Evolutionary conservation across 768 basidiomycete genomes (phyloP).

Genomic region (Tylopilus subfusipes): DNA sequence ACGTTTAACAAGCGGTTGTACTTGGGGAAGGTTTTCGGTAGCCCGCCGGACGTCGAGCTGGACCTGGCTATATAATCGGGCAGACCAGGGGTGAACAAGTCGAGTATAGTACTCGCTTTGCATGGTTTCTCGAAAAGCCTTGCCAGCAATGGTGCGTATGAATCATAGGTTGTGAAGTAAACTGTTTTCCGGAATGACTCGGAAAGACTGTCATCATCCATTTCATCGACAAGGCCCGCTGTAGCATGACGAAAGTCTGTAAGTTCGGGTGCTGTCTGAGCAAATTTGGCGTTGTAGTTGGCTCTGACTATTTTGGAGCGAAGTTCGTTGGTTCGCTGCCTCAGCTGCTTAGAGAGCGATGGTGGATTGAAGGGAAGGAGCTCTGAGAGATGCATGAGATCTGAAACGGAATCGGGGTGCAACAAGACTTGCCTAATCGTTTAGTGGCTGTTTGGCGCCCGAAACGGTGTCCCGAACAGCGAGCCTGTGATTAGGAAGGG

Average conservation of each 20-base stretch:
- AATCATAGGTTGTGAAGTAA: conserved; percentile 11
- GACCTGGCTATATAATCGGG: conserved; percentile 19
- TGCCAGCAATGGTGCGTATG: conserved; percentile 14
- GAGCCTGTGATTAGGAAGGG: neutral
- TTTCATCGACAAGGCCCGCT: neutral
- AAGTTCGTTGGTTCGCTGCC: neutral
- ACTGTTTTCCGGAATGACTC: conserved; percentile 12
- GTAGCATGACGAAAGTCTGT: neutral
- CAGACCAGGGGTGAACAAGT: conserved; percentile 17
- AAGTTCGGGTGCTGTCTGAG: conserved; percentile 5
- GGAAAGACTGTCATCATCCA: neutral
- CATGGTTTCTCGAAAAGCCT: conserved; percentile 5
- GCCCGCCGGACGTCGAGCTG: conserved; percentile 18
- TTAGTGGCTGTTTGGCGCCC: neutral
- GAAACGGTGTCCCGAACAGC: neutral
- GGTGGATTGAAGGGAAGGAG: neutral
- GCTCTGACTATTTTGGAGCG: neutral
- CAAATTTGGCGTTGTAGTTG: conserved; percentile 5
- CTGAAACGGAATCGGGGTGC: neutral
- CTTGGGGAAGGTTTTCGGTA: conserved; percentile 8
- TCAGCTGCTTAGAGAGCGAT: neutral
- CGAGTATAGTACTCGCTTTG: neutral
- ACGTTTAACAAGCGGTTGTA: conserved; percentile 1
- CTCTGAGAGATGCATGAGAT: neutral
- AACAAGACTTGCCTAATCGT: neutral